Base-by-base conservation (phyloP, 768 basidiomycete species). In the Podaxis sp. region DNA sequence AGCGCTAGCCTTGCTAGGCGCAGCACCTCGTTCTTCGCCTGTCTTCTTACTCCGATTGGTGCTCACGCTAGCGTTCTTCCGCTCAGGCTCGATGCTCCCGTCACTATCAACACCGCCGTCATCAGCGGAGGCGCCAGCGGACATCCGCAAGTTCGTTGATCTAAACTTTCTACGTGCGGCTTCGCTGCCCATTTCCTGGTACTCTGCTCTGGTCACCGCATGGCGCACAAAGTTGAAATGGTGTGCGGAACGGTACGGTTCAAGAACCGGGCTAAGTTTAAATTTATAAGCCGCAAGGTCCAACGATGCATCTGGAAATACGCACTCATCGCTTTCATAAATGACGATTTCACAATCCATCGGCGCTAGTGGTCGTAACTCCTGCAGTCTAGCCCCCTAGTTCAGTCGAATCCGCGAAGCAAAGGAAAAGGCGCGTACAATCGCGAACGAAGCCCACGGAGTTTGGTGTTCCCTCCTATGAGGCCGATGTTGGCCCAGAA, bases 401-500 rank as follows among this genome's bases (percentile, higher is more conserved):
- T 64, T 55, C 49, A 64, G 56, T 51, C 61, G 40, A 57, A 59
- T 13, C 12, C 28, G n/a, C 20, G 46, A 52, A 36, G 33, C 8
- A 4, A 54, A 46, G 36, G 54, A 17, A 46, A 55, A 60, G 65
- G 62, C 33, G 74, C 91, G 73, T 74, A 96, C 95, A 98, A 74
- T 76, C 96, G 78, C 56, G 81, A 75, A 22, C 82, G 81, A 68
- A 98, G 89, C 5, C 89, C 91, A 48, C 86, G 80, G 66, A 95
- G 86, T 67, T 84, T 84, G 15, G 86, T 85, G 73, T 84, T 90
- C 13, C 96, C 96, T 54, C 96, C 96, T 69, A 95, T 85, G 66
- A 96, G 76, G 12, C 91, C 91, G 64, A 99, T 95, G 73, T 98
- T 93, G 37, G 87, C 87, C 95, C 95, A 99, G 75, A 95, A 97